Evolutionary conservation across 495 filamentous ascomycete genomes (phyloP), one percentile per base, ranked within the genome.

Genomic region (Acidomyces sp.): DNA sequence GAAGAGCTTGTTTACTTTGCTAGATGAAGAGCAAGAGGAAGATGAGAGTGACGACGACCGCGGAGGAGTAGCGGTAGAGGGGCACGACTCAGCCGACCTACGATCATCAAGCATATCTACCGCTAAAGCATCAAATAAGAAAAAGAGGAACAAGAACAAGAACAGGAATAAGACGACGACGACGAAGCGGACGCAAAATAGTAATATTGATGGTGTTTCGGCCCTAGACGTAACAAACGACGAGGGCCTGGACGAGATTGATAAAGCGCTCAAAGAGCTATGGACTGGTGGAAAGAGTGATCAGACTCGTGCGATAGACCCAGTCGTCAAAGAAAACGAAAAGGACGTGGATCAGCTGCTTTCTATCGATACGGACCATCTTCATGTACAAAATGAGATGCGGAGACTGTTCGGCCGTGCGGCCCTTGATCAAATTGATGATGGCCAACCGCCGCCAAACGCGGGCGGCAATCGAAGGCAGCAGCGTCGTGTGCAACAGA

Each of bases 301-400:
- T 6, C 52, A 54, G 23, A 47, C 55, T 34, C 46, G 47, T 25
- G 34, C 51, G 30, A 24, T 50, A n/a, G 30, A 55, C 23, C 24
- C 55, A 26, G 53, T 39, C 6, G 41, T 46, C 25, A 44, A 53
- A 43, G 40, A 49, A 37, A 41, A 58, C 49, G 43, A 62, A 10
- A 46, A 66, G 39, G 32, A 64, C 56, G 55, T 75, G 25, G 66
- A 62, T 49, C 48, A 73, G n/a, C 62, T 93, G 22, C 62, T 96
- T 1, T 64, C 70, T 9, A 72, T 95, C 39, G 85, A 90, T 32
- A 71, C 80, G 1, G 71, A 78, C 45, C 74, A 82, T 47, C 71
- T 99, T 9, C 93, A 92, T 55, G 81, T 81, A 11, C 68, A 72
- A 4, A 92, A 93, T 49, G 90, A 99, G 61, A 95, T 99, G 86